Evolutionary conservation across 139 green algal species (phyloP).

Genomic region (Yamagishiella unicocca): DNA sequence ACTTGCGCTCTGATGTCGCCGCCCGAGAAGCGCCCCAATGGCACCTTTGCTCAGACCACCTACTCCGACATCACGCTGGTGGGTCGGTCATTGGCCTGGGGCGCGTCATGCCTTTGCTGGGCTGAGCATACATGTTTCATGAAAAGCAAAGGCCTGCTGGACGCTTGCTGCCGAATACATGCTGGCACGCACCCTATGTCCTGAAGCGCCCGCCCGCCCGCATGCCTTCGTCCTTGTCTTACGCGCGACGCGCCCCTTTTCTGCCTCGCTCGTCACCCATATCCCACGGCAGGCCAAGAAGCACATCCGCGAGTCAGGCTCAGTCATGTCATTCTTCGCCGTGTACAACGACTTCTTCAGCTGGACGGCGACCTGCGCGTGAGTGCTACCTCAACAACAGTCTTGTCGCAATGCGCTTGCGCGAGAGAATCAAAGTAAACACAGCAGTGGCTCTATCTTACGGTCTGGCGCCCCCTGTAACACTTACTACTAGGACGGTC

Average conservation of each 20-base stretch:
- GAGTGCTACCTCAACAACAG: no score
- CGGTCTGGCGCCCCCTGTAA: no score
- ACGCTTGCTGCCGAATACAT: neutral
- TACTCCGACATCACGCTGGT: neutral
- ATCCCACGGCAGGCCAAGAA: slow-evolving; percentile 6
- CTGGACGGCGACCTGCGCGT: slow-evolving; percentile 90
- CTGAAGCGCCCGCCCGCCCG: neutral
- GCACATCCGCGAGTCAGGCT: slow-evolving; percentile 1
- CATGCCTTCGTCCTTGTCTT: no score
- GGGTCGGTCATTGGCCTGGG: neutral
- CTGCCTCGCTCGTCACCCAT: neutral
- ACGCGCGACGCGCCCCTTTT: no score
- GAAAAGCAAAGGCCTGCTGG: neutral
- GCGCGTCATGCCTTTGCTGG: no score
- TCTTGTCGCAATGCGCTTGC: no score
- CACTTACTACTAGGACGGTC: no score
- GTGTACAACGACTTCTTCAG: slow-evolving; percentile 82
- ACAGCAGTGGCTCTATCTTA: no score
- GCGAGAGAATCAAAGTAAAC: no score
- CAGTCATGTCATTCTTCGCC: slow-evolving; percentile 34
- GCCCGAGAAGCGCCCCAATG: neutral
- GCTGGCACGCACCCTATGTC: neutral
- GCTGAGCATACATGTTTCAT: neutral
- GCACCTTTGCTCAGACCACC: neutral
- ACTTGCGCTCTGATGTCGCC: neutral